Evolutionary conservation across 306 rosid species (phyloP).

Genomic region (Quercus engelmannii): DNA sequence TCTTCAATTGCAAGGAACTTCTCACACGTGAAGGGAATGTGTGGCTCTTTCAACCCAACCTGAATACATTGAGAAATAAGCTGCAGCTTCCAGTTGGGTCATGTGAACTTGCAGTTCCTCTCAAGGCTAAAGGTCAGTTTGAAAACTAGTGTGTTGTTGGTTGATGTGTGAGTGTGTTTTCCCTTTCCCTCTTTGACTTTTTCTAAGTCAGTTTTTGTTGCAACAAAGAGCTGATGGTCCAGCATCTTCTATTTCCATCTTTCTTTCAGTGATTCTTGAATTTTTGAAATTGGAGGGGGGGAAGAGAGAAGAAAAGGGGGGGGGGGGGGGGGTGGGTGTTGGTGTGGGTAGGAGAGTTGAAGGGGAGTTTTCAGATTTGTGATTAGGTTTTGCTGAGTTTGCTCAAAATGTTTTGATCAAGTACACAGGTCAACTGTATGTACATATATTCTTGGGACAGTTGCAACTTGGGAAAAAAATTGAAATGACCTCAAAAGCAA

Average conservation of each 20-base stretch:
- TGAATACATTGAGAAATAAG: constrained; percentile 57
- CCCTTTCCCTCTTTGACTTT: neutral
- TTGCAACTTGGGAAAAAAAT: neutral
- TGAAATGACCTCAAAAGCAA: neutral
- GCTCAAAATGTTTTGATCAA: neutral
- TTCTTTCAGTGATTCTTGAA: neutral
- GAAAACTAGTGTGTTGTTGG: neutral
- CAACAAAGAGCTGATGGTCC: neutral
- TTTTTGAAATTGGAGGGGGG: neutral
- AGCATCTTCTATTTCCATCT: neutral
- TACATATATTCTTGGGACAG: neutral
- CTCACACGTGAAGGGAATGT: constrained; percentile 52
- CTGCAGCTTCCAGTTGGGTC: constrained; percentile 75
- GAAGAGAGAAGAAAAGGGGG: neutral
- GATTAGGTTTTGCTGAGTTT: neutral
- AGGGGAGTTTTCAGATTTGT: neutral
- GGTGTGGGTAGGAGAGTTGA: no score
- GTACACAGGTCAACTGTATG: neutral
- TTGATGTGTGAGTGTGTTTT: neutral
- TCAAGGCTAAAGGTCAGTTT: constrained; percentile 74
- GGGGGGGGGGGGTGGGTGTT: no score
- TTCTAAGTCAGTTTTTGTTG: neutral
- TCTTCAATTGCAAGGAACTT: constrained; percentile 71
- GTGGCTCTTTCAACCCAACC: constrained; percentile 78
- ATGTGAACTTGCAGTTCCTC: constrained; percentile 79